Conservation (phyloP, 208 protist species). For the Acanthamoeba quina region DNA sequence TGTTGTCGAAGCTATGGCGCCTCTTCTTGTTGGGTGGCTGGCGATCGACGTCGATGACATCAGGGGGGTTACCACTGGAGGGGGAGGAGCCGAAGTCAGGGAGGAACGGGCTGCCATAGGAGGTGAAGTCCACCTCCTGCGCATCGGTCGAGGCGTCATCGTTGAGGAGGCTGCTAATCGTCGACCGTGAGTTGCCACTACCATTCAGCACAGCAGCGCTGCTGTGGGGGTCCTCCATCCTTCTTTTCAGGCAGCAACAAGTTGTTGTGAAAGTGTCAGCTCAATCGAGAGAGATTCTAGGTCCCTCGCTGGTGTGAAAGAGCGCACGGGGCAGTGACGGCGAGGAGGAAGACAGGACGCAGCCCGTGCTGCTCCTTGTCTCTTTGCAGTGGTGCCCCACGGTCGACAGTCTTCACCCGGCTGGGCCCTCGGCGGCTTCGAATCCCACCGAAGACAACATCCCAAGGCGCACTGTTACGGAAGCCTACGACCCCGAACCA, state of each 20-base stretch:
- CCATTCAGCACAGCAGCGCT: background rate
- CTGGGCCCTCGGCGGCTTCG: too few relatives aligned
- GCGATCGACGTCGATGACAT: background rate
- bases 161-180: slow-evolving; percentile 44
- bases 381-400: background rate
- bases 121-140: background rate
- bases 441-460: too few relatives aligned
- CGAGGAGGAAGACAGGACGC: background rate
- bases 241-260: too few relatives aligned
- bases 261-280: too few relatives aligned
- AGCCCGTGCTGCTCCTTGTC: background rate
- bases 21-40: background rate
- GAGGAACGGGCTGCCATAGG: background rate
- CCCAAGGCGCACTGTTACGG: too few relatives aligned
- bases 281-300: too few relatives aligned
- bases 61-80: background rate
- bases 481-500: too few relatives aligned
- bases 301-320: too few relatives aligned
- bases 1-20: background rate
- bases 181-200: background rate
- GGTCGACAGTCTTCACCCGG: too few relatives aligned
- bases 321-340: too few relatives aligned
- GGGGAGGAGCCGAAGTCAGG: background rate
- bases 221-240: background rate
- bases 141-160: slow-evolving; percentile 17